Evolutionary conservation across 768 basidiomycete genomes (phyloP).

Genomic region (Tulasnella sp.): DNA sequence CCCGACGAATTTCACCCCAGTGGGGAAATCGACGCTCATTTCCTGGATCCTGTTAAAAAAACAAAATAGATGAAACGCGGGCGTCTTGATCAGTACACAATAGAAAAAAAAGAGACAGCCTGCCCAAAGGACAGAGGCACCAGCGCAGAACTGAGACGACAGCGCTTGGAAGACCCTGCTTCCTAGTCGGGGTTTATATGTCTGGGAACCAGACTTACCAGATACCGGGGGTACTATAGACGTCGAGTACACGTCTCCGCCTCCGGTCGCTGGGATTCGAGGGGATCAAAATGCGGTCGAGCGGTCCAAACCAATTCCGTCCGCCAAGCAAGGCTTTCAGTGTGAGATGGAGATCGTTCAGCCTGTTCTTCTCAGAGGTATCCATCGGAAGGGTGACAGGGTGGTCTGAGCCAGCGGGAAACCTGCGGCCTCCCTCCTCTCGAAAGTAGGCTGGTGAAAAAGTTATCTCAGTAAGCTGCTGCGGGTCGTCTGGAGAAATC

Average conservation of each 20-base stretch:
- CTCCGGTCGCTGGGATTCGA: constrained; percentile 3
- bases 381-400: constrained; percentile 21
- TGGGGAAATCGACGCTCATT: constrained; percentile 19
- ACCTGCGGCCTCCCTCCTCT: constrained; percentile 24
- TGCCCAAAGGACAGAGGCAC: neutral
- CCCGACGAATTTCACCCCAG: constrained; percentile 25
- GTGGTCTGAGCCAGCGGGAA: constrained; percentile 25
- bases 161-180: neutral
- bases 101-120: neutral
- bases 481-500: neutral
- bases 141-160: neutral
- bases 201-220: constrained; percentile 16
- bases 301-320: constrained; percentile 21
- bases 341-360: constrained; percentile 16
- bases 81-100: neutral
- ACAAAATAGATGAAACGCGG: neutral
- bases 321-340: constrained; percentile 21
- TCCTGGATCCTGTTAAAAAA: constrained; percentile 18
- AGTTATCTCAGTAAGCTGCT: neutral
- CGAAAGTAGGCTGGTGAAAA: constrained; percentile 23
- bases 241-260: constrained; percentile 23
- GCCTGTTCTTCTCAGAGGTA: constrained; percentile 13
- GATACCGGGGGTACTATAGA: constrained; percentile 25
- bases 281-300: constrained; percentile 17
- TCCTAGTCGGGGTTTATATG: constrained; percentile 1